Evolutionary conservation across 768 basidiomycete species (phyloP).

Genomic region (Leccinum subgranulosum): DNA sequence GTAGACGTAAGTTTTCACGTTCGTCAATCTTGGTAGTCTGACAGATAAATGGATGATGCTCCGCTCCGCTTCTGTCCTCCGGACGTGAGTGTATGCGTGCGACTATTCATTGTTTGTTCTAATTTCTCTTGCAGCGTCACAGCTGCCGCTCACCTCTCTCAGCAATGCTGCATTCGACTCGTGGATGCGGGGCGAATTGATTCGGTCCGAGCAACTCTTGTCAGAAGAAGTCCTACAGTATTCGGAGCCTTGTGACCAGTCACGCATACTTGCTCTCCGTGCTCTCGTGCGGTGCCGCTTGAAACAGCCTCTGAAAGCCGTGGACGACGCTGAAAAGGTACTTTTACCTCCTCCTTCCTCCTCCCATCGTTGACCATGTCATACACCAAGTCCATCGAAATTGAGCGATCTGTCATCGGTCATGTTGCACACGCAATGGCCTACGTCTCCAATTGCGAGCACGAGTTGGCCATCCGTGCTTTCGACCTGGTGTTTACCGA

Average conservation of each 20-base stretch:
- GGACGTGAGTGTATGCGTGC: background rate
- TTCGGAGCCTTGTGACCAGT: background rate
- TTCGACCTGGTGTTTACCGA: background rate
- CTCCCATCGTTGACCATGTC: background rate
- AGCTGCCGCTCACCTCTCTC: constrained; percentile 3
- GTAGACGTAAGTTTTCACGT: background rate
- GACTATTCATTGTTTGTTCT: background rate
- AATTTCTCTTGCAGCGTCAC: background rate
- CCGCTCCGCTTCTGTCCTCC: background rate
- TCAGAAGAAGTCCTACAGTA: background rate
- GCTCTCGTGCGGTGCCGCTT: background rate
- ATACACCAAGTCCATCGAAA: background rate
- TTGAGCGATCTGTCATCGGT: background rate
- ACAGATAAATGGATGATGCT: background rate
- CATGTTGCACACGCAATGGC: background rate
- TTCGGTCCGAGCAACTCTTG: background rate
- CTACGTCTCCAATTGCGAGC: background rate
- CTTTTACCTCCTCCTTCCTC: background rate
- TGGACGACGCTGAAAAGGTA: background rate
- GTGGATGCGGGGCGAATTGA: background rate
- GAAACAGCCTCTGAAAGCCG: background rate
- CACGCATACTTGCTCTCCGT: constrained; percentile 2
- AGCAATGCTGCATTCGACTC: background rate
- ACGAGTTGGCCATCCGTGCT: background rate
- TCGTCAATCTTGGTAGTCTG: background rate